A percentile compares a stretch with the other conserved stretches of the same genome.
These are phyloP conservation scores for Microthlaspi erraticum DNA, from an alignment of 345 rosid species.

Conservation along the genomic window DNA sequence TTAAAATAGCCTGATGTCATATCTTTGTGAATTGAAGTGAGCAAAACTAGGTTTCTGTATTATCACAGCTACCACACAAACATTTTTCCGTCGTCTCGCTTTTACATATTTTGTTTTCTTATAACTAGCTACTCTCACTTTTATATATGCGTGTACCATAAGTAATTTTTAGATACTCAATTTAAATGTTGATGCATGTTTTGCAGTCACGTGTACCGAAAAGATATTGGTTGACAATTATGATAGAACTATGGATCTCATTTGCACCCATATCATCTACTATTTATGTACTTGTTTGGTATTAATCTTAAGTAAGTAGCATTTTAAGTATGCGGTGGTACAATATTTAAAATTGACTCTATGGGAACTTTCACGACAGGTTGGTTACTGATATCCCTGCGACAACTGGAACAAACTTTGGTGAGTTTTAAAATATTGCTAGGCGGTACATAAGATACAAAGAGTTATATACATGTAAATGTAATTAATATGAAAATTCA, in stretches of 20 bases:
- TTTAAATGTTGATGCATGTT: constrained; percentile 4
- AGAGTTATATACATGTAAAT: not conserved
- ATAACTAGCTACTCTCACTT: not conserved
- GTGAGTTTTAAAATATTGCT: constrained; percentile 35
- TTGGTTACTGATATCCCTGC: constrained; percentile 51
- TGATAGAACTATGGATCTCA: not conserved
- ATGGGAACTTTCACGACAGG: constrained; percentile 32
- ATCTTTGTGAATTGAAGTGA: constrained; percentile 10
- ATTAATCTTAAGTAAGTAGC: not conserved
- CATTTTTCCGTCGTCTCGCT: not conserved
- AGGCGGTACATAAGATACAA: not conserved
- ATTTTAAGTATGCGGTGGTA: not conserved
- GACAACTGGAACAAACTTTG: constrained; percentile 46
- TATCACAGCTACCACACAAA: constrained; percentile 23
- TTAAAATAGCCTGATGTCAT: constrained; percentile 12
- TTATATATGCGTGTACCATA: not conserved
- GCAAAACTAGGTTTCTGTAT: constrained; percentile 17
- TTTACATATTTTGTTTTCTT: not conserved
- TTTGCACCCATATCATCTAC: not conserved
- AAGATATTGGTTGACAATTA: not conserved
- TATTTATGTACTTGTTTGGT: not conserved
- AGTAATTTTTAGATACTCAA: not conserved
- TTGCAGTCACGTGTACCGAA: not conserved
- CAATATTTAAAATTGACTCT: not conserved
- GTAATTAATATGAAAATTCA: no score